phyloP scores from a whole-genome alignment of 129 eudicot genomes.

The Sambucus nigra region DNA sequence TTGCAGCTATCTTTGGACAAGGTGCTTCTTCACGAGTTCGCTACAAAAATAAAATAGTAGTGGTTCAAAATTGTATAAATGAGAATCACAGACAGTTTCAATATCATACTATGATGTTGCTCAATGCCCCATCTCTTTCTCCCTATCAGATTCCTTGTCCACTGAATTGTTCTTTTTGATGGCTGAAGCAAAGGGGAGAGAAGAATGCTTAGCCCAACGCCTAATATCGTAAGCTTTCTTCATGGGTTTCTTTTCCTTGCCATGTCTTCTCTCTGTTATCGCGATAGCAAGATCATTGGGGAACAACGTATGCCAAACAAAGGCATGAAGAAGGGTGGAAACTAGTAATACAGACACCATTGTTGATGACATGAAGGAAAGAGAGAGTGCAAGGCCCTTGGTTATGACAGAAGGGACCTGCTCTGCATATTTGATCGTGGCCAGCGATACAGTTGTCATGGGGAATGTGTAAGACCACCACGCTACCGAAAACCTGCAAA shows the following conservation, averaged over 20 bases:
- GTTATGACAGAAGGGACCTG: constrained; percentile 31
- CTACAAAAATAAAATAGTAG: no score
- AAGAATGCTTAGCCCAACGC: constrained; percentile 56
- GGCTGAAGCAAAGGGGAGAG: constrained; percentile 31
- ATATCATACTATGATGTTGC: no score
- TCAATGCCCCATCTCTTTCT: no score
- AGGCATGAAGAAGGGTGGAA: constrained; percentile 54
- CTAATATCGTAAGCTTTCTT: constrained; percentile 32
- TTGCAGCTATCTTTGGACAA: no score
- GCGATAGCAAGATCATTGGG: constrained; percentile 67
- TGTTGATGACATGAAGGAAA: constrained; percentile 53
- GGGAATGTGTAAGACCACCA: constrained; percentile 79
- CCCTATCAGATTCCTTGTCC: constrained; percentile 23
- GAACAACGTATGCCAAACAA: constrained; percentile 47
- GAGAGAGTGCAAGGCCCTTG: constrained; percentile 36
- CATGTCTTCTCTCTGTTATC: constrained; percentile 37
- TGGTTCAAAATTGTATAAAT: no score
- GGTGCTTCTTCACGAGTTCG: no score
- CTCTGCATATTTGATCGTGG: constrained; percentile 56
- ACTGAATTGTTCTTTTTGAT: constrained; percentile 26
- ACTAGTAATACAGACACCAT: constrained; percentile 40
- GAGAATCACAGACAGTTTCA: no score
- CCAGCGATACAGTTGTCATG: constrained; percentile 57
- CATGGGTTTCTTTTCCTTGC: constrained; percentile 26
- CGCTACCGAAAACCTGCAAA: constrained; percentile 53